Conservation (phyloP, 1,284 basidiomycete species). For the Inonotus obliquus region DNA sequence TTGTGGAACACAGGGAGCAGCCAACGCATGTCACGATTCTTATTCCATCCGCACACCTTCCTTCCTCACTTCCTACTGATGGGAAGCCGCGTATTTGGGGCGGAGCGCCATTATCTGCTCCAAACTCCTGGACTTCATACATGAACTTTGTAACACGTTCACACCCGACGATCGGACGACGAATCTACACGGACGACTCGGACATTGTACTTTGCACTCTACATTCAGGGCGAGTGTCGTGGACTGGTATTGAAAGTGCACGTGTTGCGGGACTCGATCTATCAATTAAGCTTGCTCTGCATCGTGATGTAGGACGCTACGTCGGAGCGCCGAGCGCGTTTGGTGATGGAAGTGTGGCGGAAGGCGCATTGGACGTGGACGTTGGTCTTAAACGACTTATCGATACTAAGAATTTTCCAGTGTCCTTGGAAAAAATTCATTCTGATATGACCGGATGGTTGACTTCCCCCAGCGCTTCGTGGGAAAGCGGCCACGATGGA, state of each 20-base stretch:
- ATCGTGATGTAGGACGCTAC: slow-evolving; percentile 39
- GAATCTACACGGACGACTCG: slow-evolving; percentile 72
- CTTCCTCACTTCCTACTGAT: slow-evolving; percentile 40
- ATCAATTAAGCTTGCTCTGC: slow-evolving; percentile 45
- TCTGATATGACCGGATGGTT: slow-evolving; percentile 58
- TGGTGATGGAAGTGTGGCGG: slow-evolving; percentile 22
- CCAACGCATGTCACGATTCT: slow-evolving; percentile 59
- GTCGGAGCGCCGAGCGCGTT: slow-evolving; percentile 32
- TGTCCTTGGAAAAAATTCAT: slow-evolving; percentile 36
- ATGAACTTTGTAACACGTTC: slow-evolving; percentile 10
- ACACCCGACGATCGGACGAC: slow-evolving; percentile 30
- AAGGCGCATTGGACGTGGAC: slow-evolving; percentile 18
- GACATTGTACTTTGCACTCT: slow-evolving; percentile 71
- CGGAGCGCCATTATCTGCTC: slow-evolving; percentile 39
- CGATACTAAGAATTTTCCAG: slow-evolving; percentile 26
- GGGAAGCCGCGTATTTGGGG: slow-evolving; percentile 58
- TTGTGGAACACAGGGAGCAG: slow-evolving; percentile 29
- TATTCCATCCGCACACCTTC: slow-evolving; percentile 56
- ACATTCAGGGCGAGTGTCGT: slow-evolving; percentile 59
- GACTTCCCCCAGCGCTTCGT: slow-evolving; percentile 49
- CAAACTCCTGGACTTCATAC: neutral
- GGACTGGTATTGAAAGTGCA: slow-evolving; percentile 51
- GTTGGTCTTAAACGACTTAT: slow-evolving; percentile 21
- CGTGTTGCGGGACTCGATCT: slow-evolving; percentile 50
- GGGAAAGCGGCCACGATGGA: slow-evolving; percentile 73